Evolutionary conservation across 1,284 basidiomycete genomes (phyloP), one percentile per base, ranked within the genome.

Genomic region (Clitocybe nebularis): DNA sequence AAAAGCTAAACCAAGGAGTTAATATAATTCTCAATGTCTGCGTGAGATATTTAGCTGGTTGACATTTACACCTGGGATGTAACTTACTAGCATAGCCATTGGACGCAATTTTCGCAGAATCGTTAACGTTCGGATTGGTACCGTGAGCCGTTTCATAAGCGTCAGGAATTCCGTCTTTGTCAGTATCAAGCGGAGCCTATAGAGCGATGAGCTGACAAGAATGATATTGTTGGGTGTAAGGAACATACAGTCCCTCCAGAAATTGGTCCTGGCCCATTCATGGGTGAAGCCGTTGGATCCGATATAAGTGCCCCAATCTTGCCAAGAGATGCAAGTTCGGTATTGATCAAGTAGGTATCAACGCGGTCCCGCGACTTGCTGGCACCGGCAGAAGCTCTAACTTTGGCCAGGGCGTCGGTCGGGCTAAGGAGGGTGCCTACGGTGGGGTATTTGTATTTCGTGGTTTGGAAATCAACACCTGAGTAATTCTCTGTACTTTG

Each of bases 61-160:
- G 10, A 16, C 30, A 22, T 2, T 8, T 13, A n/a, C 10, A 9
- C 13, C 24, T 16, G 3, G 11, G 6, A 20, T 7, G 5, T 23
- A 10, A 58, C 62, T 47, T 46, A 67, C 64, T 63, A 3, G 62
- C 57, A 47, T 67, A 66, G 8, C 64, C 61, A 45, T 66, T 63
- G 2, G 58, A 59, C 5, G 63, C 62, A 25, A 62, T 61, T 16
- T 53, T 55, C 13, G 56, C 55, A 11, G 62, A 61, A 47, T 64
- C 63, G 19, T 60, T 58, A 23, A 56, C 53, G 35, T 59, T 58
- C 13, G 63, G 62, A 39, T 65, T 54, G 11, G 61, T 57, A 17
- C 61, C 62, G 44, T 63, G 57, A 3, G 62, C 59, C 17, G 21
- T 53, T 45, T 67, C 64, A 44, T 62, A 67, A 11, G 47, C 49